These are phyloP conservation scores for Durotheca rogersii DNA, from an alignment of 495 filamentous ascomycete genomes.

Conservation along the genomic window DNA sequence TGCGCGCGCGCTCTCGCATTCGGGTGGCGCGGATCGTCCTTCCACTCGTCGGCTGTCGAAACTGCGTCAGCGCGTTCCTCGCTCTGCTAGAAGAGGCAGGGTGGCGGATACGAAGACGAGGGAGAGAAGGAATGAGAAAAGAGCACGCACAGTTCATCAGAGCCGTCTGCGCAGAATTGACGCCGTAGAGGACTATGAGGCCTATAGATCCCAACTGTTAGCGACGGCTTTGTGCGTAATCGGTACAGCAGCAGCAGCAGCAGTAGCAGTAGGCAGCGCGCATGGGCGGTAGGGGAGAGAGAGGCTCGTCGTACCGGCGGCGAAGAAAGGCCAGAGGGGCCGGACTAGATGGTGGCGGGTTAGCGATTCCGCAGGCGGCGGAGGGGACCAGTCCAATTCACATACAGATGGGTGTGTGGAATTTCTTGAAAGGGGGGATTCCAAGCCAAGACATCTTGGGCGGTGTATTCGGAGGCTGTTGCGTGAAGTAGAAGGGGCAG, in stretches of 20 bases:
- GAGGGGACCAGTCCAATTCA: slow-evolving; percentile 39
- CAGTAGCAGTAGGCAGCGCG: neutral
- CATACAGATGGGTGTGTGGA: slow-evolving; percentile 82
- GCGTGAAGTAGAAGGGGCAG: slow-evolving; percentile 18
- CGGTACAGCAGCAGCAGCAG: too few relatives aligned
- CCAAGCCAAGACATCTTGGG: slow-evolving; percentile 76
- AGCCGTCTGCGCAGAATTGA: slow-evolving; percentile 72
- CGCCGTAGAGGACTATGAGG: slow-evolving; percentile 77
- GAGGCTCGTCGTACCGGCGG: slow-evolving; percentile 71
- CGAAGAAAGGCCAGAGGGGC: slow-evolving; percentile 89
- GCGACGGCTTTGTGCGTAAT: too few relatives aligned
- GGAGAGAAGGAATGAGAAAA: neutral
- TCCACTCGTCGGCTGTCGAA: slow-evolving; percentile 77
- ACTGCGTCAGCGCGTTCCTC: slow-evolving; percentile 26
- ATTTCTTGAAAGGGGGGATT: slow-evolving; percentile 72
- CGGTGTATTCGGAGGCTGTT: slow-evolving; percentile 32
- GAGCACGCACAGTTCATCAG: slow-evolving; percentile 69
- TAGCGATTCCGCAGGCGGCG: too few relatives aligned
- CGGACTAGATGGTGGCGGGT: slow-evolving; percentile 59
- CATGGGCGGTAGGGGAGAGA: neutral
- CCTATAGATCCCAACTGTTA: slow-evolving; percentile 52
- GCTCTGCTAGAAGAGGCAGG: neutral
- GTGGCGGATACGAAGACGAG: slow-evolving; percentile 1
- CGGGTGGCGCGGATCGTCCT: slow-evolving; percentile 94
- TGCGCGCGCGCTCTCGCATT: slow-evolving; percentile 55